Conservation (phyloP, 2,329 filamentous ascomycete genomes). For the Phialophora tarda region DNA sequence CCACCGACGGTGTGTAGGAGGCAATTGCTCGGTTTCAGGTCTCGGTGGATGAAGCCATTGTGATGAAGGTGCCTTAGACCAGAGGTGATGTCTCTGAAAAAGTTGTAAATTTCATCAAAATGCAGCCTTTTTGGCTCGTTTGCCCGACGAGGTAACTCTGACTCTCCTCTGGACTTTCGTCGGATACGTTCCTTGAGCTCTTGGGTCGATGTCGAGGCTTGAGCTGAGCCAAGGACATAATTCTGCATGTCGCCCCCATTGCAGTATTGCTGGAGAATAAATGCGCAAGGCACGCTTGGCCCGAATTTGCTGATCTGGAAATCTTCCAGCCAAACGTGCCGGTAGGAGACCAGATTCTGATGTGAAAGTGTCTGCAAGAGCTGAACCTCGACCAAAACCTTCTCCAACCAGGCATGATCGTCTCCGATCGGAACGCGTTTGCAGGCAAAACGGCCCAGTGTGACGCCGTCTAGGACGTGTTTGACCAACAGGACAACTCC, state of each 20-base stretch:
- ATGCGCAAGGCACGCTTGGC: conserved; percentile 89
- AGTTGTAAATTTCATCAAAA: conserved; percentile 93
- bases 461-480: conserved; percentile 87
- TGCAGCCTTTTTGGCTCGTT: conserved; percentile 62
- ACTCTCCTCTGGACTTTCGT: conserved; percentile 77
- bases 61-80: conserved; percentile 87
- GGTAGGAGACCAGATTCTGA: conserved; percentile 93
- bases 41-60: conserved; percentile 93
- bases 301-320: conserved; percentile 82
- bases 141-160: conserved; percentile 56
- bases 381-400: conserved; percentile 91
- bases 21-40: conserved; percentile 96
- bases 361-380: conserved; percentile 89
- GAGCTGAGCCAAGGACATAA: conserved; percentile 76
- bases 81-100: conserved; percentile 94
- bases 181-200: conserved; percentile 87
- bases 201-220: conserved; percentile 71
- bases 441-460: conserved; percentile 89
- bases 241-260: conserved; percentile 89
- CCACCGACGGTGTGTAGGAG: conserved; percentile 77
- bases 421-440: conserved; percentile 96
- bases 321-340: conserved; percentile 96
- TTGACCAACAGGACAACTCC: conserved; percentile 93
- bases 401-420: conserved; percentile 93
- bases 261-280: conserved; percentile 97